phyloP scores from a whole-genome alignment of 495 filamentous ascomycete species.

The Aspergillus bertholletiae region DNA sequence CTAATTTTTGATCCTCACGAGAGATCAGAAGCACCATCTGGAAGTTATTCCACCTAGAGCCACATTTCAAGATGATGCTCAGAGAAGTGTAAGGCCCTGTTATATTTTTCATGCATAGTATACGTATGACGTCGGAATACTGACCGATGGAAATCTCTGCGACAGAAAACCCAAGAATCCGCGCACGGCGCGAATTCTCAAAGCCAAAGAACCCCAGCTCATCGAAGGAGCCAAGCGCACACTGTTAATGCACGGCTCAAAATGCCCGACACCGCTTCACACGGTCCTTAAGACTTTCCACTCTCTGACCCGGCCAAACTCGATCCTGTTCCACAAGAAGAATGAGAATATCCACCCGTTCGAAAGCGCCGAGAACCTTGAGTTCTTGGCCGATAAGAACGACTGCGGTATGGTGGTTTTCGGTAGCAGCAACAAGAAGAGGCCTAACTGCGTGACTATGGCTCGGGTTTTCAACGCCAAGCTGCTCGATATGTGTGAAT shows the following conservation, averaged over 20 bases:
- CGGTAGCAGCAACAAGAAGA: slow-evolving; percentile 83
- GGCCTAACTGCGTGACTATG: slow-evolving; percentile 85
- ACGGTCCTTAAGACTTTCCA: slow-evolving; percentile 79
- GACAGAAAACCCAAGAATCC: slow-evolving; percentile 85
- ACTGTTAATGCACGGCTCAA: slow-evolving; percentile 80
- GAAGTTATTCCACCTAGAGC: neutral
- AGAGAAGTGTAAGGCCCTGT: slow-evolving; percentile 36
- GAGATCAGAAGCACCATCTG: neutral
- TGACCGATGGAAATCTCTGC: slow-evolving; percentile 16
- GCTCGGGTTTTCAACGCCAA: slow-evolving; percentile 76
- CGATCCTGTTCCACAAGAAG: slow-evolving; percentile 90
- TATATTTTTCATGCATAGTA: neutral
- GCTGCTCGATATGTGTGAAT: slow-evolving; percentile 90
- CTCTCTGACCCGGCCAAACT: slow-evolving; percentile 72
- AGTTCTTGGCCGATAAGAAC: slow-evolving; percentile 95
- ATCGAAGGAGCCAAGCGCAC: slow-evolving; percentile 84
- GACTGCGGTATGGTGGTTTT: slow-evolving; percentile 80
- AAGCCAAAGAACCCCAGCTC: slow-evolving; percentile 83
- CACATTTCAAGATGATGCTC: slow-evolving; percentile 18
- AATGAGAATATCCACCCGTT: slow-evolving; percentile 86
- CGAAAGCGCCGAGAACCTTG: slow-evolving; percentile 78
- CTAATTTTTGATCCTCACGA: slow-evolving; percentile 4
- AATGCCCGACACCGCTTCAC: slow-evolving; percentile 72
- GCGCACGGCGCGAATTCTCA: slow-evolving; percentile 88
- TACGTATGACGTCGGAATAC: neutral